phyloP scores from a whole-genome alignment of 164 flowering plant species.

The Cinnamomum chago region DNA sequence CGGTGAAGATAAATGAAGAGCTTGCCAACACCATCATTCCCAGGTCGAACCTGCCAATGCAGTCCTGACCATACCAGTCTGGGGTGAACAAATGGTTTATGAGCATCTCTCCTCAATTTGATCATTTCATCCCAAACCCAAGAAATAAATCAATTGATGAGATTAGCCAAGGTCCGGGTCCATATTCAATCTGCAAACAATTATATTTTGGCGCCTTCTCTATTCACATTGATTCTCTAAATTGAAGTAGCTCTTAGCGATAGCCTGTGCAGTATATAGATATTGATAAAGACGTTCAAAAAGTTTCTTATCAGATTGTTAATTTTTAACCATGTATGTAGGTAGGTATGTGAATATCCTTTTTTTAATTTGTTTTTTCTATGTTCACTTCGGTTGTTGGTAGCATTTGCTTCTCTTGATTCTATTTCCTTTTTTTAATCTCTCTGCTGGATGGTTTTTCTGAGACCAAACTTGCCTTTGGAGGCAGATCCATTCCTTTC shows the following conservation, averaged over 20 bases:
- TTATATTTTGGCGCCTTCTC: background rate
- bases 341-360: no score
- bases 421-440: no score
- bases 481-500: no score
- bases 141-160: background rate
- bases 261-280: no score
- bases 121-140: background rate
- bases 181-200: background rate
- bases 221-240: background rate
- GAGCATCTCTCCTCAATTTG: background rate
- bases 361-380: no score
- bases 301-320: no score
- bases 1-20: conserved; percentile 80
- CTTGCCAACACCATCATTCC: conserved; percentile 67
- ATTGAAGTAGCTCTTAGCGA: background rate
- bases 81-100: background rate
- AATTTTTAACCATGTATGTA: no score
- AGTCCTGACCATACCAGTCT: background rate
- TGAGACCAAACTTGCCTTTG: no score
- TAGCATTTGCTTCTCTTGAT: no score
- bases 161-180: background rate
- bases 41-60: conserved; percentile 7
- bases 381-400: no score
- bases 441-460: no score
- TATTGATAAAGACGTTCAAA: no score